Evolutionary conservation across 495 filamentous ascomycete genomes (phyloP), one percentile per base, ranked within the genome.

Genomic region (Penicillium arizonense): DNA sequence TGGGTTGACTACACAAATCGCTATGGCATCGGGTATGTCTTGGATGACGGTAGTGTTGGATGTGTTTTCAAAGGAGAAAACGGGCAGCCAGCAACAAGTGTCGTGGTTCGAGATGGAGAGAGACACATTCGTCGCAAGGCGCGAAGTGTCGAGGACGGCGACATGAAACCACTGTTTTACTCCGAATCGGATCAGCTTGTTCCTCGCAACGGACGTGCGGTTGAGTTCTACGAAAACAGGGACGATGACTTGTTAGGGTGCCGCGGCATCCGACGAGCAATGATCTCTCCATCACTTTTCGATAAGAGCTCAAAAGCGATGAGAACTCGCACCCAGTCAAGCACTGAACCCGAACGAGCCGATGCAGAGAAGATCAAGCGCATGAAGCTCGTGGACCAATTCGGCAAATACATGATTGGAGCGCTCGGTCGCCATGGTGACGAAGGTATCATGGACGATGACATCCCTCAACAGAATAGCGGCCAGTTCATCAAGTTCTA

Each of bases 1-100:
- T 96, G 90, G 90, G 90, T 96, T n/a, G 90, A 96, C 59, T 96
- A 94, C 58, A 91, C 90, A 23, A 94, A 94, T 67, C 89, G 90
- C 57, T 92, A 91, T 60, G 90, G 90, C 1, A 78, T 93, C 35
- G 90, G 90, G 4, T 96, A 95, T 56, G 88, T 92, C 35, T 69
- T 96, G 30, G 89, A 87, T 43, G 88, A 94, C 62, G 89, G 90
- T 9, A 90, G 86, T 44, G 85, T 91, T 34, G 90, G 89, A 4
- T 91, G 88, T 57, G 85, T 93, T 13, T 87, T 91, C 48, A 88
- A 86, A 39, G 86, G 82, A 6, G 78, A 79, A 13, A 81, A 81
- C 28, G 65, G 73, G 10, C 74, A 84, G 33, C 83, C 82, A 3
- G 86, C 86, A 0, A 83, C 79, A 5, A 86, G 85, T 46, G 73